A percentile compares a stretch with the other conserved stretches of the same genome.
Conservation (phyloP, 768 basidiomycete species). For the Lentinus brumalis region DNA sequence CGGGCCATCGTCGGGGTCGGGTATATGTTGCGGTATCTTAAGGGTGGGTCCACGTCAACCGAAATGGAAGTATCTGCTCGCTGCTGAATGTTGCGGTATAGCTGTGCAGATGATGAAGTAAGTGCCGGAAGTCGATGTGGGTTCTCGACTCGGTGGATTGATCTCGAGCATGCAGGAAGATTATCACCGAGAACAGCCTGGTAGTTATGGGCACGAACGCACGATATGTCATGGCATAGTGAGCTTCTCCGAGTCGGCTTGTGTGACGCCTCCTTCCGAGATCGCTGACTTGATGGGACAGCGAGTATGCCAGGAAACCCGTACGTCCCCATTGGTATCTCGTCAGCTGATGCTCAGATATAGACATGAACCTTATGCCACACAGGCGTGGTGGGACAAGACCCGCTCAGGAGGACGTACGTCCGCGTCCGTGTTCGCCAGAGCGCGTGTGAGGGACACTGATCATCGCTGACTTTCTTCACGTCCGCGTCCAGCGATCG, state of each 20-base stretch:
- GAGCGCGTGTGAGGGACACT: background rate
- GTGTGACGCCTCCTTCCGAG: background rate
- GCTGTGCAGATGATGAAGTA: constrained; percentile 51
- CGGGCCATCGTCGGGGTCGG: constrained; percentile 25
- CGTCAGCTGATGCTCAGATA: background rate
- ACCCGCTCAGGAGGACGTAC: constrained; percentile 27
- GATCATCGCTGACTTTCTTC: background rate
- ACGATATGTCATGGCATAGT: constrained; percentile 46
- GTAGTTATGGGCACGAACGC: constrained; percentile 55
- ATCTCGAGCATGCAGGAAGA: constrained; percentile 20
- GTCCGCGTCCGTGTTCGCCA: background rate
- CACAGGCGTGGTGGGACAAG: constrained; percentile 29
- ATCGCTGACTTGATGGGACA: background rate
- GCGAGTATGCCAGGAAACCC: constrained; percentile 27
- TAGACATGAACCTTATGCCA: background rate
- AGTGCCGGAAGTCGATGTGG: background rate
- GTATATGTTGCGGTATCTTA: constrained; percentile 47
- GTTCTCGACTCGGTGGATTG: background rate
- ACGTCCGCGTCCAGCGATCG: constrained; percentile 23
- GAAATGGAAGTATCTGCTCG: background rate
- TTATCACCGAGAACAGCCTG: constrained; percentile 51
- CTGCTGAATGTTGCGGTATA: background rate
- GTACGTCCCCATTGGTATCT: constrained; percentile 4
- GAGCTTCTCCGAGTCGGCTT: background rate
- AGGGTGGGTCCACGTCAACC: constrained; percentile 18